Evolutionary conservation across 306 rosid genomes (phyloP), one percentile per base, ranked within the genome.

Genomic region (Arachis stenosperma): DNA sequence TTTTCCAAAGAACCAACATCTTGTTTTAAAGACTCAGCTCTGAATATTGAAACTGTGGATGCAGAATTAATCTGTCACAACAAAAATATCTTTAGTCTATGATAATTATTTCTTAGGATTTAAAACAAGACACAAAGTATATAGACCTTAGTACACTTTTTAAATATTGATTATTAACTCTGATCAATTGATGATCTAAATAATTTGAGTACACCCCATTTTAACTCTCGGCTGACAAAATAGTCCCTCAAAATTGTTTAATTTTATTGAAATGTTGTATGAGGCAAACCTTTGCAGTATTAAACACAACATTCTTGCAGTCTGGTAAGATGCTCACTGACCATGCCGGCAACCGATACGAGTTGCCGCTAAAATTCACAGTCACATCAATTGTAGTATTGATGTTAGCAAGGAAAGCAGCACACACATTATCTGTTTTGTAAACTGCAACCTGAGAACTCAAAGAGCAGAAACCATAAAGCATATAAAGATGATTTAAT

Each of bases 241-340:
- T 22, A 22, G 27, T 22, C 27, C 27, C 27, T 22, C 27, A 22
- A 22, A 0, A 22, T 22, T 22, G 27, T 22, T 22, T 22, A 22
- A 22, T 22, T 22, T 22, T 22, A 22, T 22, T 22, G 27, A 22
- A 22, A 22, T 22, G 27, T 22, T 22, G 27, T 22, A 36, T 68
- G 58, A 58, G 53, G 64, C 81, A 71, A 78, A 90, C 96, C 96
- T 90, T 88, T 79, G 92, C 96, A n/a, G 92, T 86, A 67, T 86
- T 42, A 6, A 42, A 8, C 46, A 42, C 46, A 6, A 42, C 46
- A 42, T 42, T 42, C 2, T 6, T 42, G 89, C 96, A 90, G 83
- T 90, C 96, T 1, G 96, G 96, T 83, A 90, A 77, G 67, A 90
- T 90, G 89, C 96, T 90, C 63, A 90, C 96, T 56, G 96, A 90